phyloP scores from a whole-genome alignment of 1,284 basidiomycete genomes.

The Thecaphora thlaspeos region DNA sequence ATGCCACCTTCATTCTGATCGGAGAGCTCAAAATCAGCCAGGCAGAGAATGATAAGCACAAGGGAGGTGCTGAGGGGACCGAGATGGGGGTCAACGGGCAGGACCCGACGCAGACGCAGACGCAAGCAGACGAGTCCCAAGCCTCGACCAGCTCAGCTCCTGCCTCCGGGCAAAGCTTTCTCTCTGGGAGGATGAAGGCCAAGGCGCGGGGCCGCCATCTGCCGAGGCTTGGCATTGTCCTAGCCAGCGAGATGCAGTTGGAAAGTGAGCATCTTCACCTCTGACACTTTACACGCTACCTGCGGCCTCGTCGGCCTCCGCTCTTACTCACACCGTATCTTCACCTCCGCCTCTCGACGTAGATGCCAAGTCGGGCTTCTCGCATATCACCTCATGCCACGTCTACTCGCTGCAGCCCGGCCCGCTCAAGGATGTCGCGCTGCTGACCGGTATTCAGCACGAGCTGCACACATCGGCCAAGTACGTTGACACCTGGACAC shows the following conservation, averaged over 20 bases:
- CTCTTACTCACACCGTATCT: no score
- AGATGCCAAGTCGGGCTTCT: slow-evolving; percentile 13
- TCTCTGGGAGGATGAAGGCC: not conserved
- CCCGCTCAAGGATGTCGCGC: slow-evolving; percentile 20
- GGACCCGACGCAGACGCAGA: not conserved
- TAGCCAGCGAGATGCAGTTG: slow-evolving; percentile 9
- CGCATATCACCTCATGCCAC: slow-evolving; percentile 19
- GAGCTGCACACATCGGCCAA: slow-evolving; percentile 36
- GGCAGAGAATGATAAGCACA: not conserved
- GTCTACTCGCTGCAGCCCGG: slow-evolving; percentile 43
- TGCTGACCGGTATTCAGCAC: slow-evolving; percentile 38
- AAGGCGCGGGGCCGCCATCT: not conserved
- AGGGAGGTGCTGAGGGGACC: not conserved
- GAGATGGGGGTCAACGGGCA: not conserved
- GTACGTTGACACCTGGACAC: slow-evolving; percentile 30
- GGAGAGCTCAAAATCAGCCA: slow-evolving; percentile 1
- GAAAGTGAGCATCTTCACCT: slow-evolving; percentile 1
- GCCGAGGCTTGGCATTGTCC: not conserved
- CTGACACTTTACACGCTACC: no score
- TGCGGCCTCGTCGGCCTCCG: no score
- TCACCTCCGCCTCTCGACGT: no score
- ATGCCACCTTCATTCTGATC: slow-evolving; percentile 29
- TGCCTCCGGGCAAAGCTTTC: not conserved
- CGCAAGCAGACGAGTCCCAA: not conserved
- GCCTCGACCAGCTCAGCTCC: not conserved